Base-by-base conservation (phyloP, 1,284 basidiomycete genomes). In the Xerocomus subilludens region DNA sequence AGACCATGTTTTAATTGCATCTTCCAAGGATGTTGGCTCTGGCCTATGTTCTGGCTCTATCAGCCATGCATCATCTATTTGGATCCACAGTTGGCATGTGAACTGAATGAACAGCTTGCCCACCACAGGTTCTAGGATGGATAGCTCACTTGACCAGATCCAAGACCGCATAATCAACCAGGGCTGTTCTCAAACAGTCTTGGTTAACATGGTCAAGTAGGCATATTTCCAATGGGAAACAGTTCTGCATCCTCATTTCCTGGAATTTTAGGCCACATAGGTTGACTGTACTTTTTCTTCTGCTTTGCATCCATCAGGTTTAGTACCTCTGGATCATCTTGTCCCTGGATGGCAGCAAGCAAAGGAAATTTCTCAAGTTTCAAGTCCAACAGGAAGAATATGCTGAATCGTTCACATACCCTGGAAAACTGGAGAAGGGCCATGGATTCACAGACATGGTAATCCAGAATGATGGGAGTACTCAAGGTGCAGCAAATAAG, bases 61-160 rank as follows among this genome's bases (percentile, higher is more conserved):
- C 14, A 58, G 30, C 66, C 55, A 67, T 14, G 27, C 8, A 27
- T 33, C 25, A 3, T 67, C 42, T 55, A 67, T 4, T 13, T 58
- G 65, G 18, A 67, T 33, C 65, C 55, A 67, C 7, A 67, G 23
- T 14, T 67, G 65, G 30, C 38, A 67, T 33, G 65, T 67, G 30
- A 67, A 67, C 25, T 67, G 20, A 13, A 67, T 55, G 13, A 67
- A 67, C 4, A 65, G 33, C 38, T 58, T 67, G 7, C 55, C 65
- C 13, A 58, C 55, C 38, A 67, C 32, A 0, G 16, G 38, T 14
- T 58, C 53, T 30, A 58, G 27, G 20, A 21, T 23, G 2, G 30
- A 30, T 30, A 58, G 21, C 23, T 62, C n/a, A 5, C 47, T 53
- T 5, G 45, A 20, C 58, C 67, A 69, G 5, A 9, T 42, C n/a